Base-by-base conservation (phyloP, 1,284 basidiomycete species). In the Singerocomus rubriflavus region DNA sequence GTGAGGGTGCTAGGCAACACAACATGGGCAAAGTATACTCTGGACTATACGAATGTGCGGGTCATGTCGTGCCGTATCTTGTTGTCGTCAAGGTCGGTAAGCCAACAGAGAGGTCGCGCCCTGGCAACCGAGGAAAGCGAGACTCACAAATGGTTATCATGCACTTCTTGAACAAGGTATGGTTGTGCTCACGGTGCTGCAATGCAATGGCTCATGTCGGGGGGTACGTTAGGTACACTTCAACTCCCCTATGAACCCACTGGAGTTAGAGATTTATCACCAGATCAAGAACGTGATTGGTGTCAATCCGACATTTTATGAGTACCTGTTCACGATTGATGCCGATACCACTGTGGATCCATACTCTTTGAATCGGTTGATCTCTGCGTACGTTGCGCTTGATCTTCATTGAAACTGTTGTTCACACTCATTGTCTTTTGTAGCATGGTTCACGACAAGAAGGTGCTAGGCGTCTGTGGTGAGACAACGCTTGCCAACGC, bases 281-380 rank as follows among this genome's bases (percentile, higher is more conserved):
- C 96, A 99, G 72, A 96, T 99, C 80, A 93, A 97, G 80, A 98
- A 99, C 66, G 93, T 99, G 48, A 98, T 99, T 61, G 96, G 96
- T 70, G 93, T 99, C 62, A 96, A 99, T 70, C 96, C 95, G 9
- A 88, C 92, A 1, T 98, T 98, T 75, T 99, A 98, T 73, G 96
- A 98, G 71, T 98, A 98, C 67, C 68, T 97, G 56, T 91, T 99
- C 77, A 96, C 90, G 72, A 87, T 99, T 42, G 96, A 99, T 73
- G 95, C 96, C 56, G 96, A 99, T 81, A 99, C 97, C 0, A 91
- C 88, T 21, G 93, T 95, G 31, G 85, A 92, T 50, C 84, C 91
- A 25, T 72, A 87, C 58, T 93, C 91, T 5, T 74, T 96, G 49
- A 97, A 97, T 68, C 83, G 91, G 27, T 77, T 97, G 52, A 86